Base-by-base conservation (phyloP, 1,284 basidiomycete species). In the Fomitopsis pinicola region DNA sequence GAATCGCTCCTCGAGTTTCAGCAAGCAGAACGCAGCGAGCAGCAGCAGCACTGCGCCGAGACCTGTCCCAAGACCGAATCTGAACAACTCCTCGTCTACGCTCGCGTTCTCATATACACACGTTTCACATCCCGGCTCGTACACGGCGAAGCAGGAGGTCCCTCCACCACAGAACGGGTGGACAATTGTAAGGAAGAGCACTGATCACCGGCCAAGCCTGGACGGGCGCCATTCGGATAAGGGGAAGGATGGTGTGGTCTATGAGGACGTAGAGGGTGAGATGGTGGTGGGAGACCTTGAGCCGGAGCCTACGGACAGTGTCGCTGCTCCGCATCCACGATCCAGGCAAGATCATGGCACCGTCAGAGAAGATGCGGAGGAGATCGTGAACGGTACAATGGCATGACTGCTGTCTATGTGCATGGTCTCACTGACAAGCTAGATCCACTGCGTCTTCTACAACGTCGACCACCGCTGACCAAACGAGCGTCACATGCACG, bases 31-130 rank as follows among this genome's bases (percentile, higher is more conserved):
- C 55, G 68, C 72, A 7, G 74, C 80, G 30, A 70, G 33, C 30
- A 33, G 28, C 38, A 58, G 40, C 36, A 54, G 74, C 42, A 77
- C 85, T 19, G 76, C 83, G n/a, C 85, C 87, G 14, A 85, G 80
- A 67, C 82, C 81, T 46, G 83, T 86, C 3, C 86, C 84, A 42
- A 78, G 76, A 59, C 72, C 78, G 48, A 69, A 77, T 10, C 70
- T 76, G 33, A 82, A 77, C 30, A 80, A 77, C 65, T 84, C 86
- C 1, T 85, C 85, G 3, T 87, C 87, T 4, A 88, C 86, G 26
- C 80, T 92, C 14, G 84, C 88, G 33, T 90, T 88, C 66, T 93
- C 91, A 7, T 94, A 90, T 72, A 94, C 92, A 45, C 90, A 94
- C 74, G 78, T 94, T 44, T 84, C 80, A 66, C 85, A 85, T 5